Evolutionary conservation across 179 eudicot genomes (phyloP).

Genomic region (Amaranthus tricolor): DNA sequence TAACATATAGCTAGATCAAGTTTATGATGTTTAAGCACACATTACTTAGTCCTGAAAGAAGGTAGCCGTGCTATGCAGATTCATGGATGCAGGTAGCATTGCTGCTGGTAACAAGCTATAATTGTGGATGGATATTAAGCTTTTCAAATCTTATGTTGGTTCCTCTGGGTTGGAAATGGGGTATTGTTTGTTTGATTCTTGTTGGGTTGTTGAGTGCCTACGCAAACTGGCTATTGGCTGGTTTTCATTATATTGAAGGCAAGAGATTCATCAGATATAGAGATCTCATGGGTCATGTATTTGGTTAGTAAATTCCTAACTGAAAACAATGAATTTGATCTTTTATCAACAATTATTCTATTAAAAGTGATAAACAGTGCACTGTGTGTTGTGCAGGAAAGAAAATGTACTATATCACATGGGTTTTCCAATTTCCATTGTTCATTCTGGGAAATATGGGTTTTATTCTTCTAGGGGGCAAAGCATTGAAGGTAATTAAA

Average conservation of each 20-base stretch:
- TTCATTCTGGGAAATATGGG: conserved; percentile 51
- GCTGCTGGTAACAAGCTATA: conserved; percentile 45
- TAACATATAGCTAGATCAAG: too few species aligned
- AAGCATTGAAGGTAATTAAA: conserved; percentile 44
- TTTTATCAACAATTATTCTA: neutral
- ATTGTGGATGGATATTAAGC: conserved; percentile 55
- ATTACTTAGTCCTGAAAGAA: too few species aligned
- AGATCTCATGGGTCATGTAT: conserved; percentile 59
- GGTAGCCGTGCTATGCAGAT: conserved; percentile 29
- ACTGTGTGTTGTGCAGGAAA: conserved; percentile 27
- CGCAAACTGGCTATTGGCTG: conserved; percentile 60
- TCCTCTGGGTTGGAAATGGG: conserved; percentile 63
- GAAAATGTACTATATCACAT: conserved; percentile 48
- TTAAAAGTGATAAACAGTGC: too few species aligned
- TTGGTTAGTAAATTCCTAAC: conserved; percentile 31
- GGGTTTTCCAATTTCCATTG: conserved; percentile 43
- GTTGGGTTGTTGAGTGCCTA: conserved; percentile 44
- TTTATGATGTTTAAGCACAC: too few species aligned
- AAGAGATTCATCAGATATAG: conserved; percentile 57
- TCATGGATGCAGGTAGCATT: conserved; percentile 58
- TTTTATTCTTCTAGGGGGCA: conserved; percentile 62
- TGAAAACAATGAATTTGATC: neutral
- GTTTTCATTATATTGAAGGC: conserved; percentile 52
- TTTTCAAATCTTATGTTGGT: conserved; percentile 53
- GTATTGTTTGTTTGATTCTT: conserved; percentile 36